Evolutionary conservation across 116 monocot genomes (phyloP).

Genomic region (Papilionanthe hybrid): DNA sequence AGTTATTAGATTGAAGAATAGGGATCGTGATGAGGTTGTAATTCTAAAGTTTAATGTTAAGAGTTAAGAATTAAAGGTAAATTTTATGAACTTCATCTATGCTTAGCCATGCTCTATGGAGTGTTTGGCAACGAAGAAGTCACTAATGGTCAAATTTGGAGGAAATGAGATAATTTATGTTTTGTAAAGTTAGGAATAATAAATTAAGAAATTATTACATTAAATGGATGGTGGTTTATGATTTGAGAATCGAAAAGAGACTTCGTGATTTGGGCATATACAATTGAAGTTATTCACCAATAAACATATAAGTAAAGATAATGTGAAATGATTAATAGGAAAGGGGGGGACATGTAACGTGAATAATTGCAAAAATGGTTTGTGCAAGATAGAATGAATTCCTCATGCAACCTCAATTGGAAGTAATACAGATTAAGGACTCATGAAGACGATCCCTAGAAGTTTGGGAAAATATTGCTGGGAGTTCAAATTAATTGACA

Average conservation of each 20-base stretch:
- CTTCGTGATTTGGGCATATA: neutral
- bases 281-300: neutral
- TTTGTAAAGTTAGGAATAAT: neutral
- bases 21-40: no score
- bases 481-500: neutral
- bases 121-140: neutral
- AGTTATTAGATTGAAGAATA: no score
- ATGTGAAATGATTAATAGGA: neutral
- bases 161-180: neutral
- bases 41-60: no score
- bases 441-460: neutral
- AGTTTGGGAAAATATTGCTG: neutral
- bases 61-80: neutral
- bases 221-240: neutral
- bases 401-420: neutral
- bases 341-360: neutral
- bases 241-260: neutral
- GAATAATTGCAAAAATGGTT: neutral
- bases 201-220: neutral
- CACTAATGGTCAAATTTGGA: neutral
- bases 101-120: no score
- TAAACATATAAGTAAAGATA: neutral
- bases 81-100: neutral
- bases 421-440: neutral
- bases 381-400: neutral